Conservation (phyloP, 495 filamentous ascomycete species). For the Penicillium waksmanii region DNA sequence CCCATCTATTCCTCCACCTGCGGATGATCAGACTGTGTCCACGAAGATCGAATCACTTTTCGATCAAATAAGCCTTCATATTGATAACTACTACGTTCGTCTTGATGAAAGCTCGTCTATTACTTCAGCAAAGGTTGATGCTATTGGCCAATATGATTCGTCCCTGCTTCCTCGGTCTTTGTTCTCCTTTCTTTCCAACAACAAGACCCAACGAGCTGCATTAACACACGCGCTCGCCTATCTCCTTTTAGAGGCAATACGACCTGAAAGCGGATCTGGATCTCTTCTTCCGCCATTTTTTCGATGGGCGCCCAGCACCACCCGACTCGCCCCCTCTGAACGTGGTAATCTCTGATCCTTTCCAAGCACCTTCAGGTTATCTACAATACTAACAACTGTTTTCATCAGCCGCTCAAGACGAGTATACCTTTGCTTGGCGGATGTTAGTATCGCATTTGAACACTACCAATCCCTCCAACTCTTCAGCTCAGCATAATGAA, state of each 20-base stretch:
- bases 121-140: slow-evolving; percentile 1
- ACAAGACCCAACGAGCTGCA: slow-evolving; percentile 17
- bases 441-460: slow-evolving; percentile 30
- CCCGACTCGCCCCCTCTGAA: not conserved
- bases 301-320: not conserved
- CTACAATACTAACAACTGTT: not conserved
- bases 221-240: slow-evolving; percentile 27
- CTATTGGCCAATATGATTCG: slow-evolving; percentile 23
- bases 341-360: not conserved
- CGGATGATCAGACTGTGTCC: slow-evolving; percentile 28
- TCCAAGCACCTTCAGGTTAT: not conserved
- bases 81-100: slow-evolving; percentile 36
- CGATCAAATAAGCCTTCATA: slow-evolving; percentile 32
- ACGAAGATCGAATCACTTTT: slow-evolving; percentile 26
- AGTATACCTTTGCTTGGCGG: slow-evolving; percentile 30
- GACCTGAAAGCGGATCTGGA: slow-evolving; percentile 8
- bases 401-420: slow-evolving; percentile 4
- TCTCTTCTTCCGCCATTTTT: slow-evolving; percentile 24
- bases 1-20: slow-evolving; percentile 4
- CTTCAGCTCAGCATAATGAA: slow-evolving; percentile 8
- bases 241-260: slow-evolving; percentile 23
- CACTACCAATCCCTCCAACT: not conserved
- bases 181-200: slow-evolving; percentile 17
- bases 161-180: slow-evolving; percentile 16
- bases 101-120: not conserved